A percentile compares a stretch with the other conserved stretches of the same genome.
phyloP scores from a whole-genome alignment of 1,284 basidiomycete genomes.

The Xanthoconium separans region DNA sequence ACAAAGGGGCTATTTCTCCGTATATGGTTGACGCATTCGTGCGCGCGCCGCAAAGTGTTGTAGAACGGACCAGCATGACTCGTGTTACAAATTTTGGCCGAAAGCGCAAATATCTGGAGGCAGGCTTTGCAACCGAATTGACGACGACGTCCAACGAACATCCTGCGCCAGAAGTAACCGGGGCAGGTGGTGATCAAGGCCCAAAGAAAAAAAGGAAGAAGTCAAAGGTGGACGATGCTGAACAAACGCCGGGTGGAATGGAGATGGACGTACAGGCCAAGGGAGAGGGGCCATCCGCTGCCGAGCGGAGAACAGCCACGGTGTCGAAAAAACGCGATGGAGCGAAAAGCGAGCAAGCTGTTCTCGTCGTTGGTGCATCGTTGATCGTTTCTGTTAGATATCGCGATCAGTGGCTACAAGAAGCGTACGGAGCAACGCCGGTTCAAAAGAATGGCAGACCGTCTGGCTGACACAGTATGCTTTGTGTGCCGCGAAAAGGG shows the following conservation, averaged over 20 bases:
- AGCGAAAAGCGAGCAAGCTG: conserved; percentile 11
- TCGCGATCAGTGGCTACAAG: conserved; percentile 31
- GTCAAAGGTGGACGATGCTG: conserved; percentile 29
- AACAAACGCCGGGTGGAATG: conserved; percentile 4
- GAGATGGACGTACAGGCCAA: neutral
- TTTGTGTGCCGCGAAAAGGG: conserved; percentile 88
- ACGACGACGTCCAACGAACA: conserved; percentile 7
- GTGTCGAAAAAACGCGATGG: conserved; percentile 6
- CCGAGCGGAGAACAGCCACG: neutral
- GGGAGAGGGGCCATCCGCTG: neutral
- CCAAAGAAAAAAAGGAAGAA: conserved; percentile 48
- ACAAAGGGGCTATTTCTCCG: conserved; percentile 3
- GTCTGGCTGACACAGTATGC: conserved; percentile 65
- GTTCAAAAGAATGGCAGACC: conserved; percentile 63
- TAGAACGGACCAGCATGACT: conserved; percentile 49
- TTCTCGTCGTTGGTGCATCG: conserved; percentile 5
- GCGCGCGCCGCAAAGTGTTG: too few relatives aligned
- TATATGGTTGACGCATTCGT: neutral
- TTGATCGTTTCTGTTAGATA: conserved; percentile 14
- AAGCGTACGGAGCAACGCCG: conserved; percentile 62
- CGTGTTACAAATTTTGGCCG: conserved; percentile 68
- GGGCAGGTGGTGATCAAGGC: conserved; percentile 7
- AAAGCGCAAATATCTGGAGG: conserved; percentile 70
- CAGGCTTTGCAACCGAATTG: conserved; percentile 44
- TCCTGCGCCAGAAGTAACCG: conserved; percentile 1